Evolutionary conservation across 805 yeast genomes (phyloP).

Genomic region (Wickerhamomyces canadensis): DNA sequence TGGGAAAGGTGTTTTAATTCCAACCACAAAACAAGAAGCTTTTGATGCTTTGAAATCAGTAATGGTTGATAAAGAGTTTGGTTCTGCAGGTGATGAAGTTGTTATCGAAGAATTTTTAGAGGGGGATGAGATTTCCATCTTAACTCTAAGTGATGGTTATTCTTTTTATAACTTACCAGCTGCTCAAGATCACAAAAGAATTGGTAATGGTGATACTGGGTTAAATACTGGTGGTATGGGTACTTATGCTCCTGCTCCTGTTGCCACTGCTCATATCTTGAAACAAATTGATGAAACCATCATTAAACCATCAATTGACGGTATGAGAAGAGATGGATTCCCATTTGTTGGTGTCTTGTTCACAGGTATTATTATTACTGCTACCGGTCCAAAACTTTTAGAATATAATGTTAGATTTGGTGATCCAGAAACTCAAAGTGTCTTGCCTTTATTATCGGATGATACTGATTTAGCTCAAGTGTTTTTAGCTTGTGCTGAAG

Average conservation of each 20-base stretch:
- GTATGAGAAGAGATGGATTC: conserved; percentile 91
- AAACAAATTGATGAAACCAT: conserved; percentile 66
- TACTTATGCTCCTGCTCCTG: conserved; percentile 97
- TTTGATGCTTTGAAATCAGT: conserved; percentile 74
- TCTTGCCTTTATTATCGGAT: conserved; percentile 74
- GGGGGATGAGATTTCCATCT: conserved; percentile 93
- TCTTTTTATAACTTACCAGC: conserved; percentile 87
- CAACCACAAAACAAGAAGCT: conserved; percentile 80
- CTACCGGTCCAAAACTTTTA: conserved; percentile 87
- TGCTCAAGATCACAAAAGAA: conserved; percentile 97
- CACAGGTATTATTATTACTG: conserved; percentile 90
- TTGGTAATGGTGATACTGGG: conserved; percentile 90
- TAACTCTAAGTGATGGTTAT: conserved; percentile 92
- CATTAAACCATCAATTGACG: conserved; percentile 87
- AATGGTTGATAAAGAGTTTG: conserved; percentile 87
- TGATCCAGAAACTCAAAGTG: conserved; percentile 98
- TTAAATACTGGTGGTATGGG: conserved; percentile 99
- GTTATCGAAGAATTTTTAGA: conserved; percentile 94
- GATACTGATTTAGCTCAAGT: conserved; percentile 92
- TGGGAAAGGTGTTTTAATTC: conserved; percentile 97
- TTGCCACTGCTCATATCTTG: conserved; percentile 74
- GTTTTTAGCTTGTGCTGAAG: conserved; percentile 90
- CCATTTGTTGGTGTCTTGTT: conserved; percentile 96
- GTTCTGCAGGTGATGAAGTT: conserved; percentile 89
- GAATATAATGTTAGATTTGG: conserved; percentile 98